phyloP scores from a whole-genome alignment of 2,329 filamentous ascomycete species.

The Fusarium anguioides region DNA sequence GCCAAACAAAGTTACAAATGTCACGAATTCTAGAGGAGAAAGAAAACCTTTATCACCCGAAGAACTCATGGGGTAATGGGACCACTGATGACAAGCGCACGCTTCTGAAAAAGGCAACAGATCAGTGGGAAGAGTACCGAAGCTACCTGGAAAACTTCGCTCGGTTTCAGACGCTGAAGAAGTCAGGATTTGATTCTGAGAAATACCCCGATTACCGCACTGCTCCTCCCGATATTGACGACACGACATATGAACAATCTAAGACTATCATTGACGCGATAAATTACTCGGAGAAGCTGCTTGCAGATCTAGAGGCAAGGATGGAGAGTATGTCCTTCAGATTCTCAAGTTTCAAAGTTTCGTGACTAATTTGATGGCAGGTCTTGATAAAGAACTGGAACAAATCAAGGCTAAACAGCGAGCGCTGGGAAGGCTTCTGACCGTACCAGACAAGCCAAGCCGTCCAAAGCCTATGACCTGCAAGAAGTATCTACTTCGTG shows the following conservation, averaged over 20 bases:
- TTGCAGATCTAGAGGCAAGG: slow-evolving; percentile 50
- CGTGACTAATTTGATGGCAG: slow-evolving; percentile 43
- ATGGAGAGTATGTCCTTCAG: slow-evolving; percentile 50
- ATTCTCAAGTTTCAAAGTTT: background rate
- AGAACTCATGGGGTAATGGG: slow-evolving; percentile 43
- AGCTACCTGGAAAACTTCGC: slow-evolving; percentile 53
- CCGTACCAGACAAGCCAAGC: slow-evolving; percentile 52
- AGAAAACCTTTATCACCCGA: slow-evolving; percentile 44
- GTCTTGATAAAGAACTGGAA: slow-evolving; percentile 47
- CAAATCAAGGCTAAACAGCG: slow-evolving; percentile 51
- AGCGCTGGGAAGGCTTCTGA: slow-evolving; percentile 54
- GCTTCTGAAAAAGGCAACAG: slow-evolving; percentile 46
- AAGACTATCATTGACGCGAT: slow-evolving; percentile 51
- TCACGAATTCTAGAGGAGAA: slow-evolving; percentile 42
- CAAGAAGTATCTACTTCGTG: slow-evolving; percentile 63
- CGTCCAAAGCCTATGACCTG: slow-evolving; percentile 54
- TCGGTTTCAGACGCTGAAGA: slow-evolving; percentile 52
- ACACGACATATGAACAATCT: slow-evolving; percentile 48
- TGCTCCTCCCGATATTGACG: slow-evolving; percentile 52
- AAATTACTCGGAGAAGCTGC: slow-evolving; percentile 47
- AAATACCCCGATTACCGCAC: slow-evolving; percentile 54
- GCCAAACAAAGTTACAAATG: slow-evolving; percentile 48
- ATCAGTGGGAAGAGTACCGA: slow-evolving; percentile 49
- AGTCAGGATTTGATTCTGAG: slow-evolving; percentile 53
- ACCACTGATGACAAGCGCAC: slow-evolving; percentile 45